These are phyloP conservation scores for Kodamaea hsintzibuensis DNA, from an alignment of 805 yeast genomes.

Conservation along the genomic window DNA sequence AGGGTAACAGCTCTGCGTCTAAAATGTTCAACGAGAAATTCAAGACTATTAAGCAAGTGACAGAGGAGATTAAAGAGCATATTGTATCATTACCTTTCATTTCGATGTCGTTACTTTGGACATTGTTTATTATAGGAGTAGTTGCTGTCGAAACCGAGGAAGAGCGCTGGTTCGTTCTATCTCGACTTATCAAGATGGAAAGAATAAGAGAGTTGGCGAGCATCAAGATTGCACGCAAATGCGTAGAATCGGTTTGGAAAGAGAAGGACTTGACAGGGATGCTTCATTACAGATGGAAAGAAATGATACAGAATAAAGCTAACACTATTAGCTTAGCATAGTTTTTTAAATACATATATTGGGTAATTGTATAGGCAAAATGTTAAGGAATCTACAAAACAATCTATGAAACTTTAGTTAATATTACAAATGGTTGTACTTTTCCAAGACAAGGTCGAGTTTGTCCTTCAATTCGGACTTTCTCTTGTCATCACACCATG, in stretches of 20 bases:
- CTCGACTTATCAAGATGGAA: conserved; percentile 34
- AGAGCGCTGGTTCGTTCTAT: conserved; percentile 39
- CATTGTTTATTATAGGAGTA: conserved; percentile 40
- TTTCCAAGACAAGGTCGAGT: conserved; percentile 45
- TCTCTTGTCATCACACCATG: conserved; percentile 65
- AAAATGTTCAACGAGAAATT: conserved; percentile 2
- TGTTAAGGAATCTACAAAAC: background rate
- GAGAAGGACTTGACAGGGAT: conserved; percentile 33
- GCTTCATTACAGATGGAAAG: conserved; percentile 32
- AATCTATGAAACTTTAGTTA: background rate
- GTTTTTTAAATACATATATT: background rate
- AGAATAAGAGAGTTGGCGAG: conserved; percentile 37
- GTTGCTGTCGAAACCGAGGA: conserved; percentile 32
- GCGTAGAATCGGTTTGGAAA: conserved; percentile 41
- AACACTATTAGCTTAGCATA: conserved; percentile 39
- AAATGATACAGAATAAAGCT: conserved; percentile 35
- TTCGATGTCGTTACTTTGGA: conserved; percentile 42
- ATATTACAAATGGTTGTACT: conserved; percentile 30
- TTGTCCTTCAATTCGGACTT: conserved; percentile 48
- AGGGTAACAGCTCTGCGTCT: conserved; percentile 2
- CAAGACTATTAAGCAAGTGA: conserved; percentile 15
- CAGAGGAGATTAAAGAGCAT: conserved; percentile 22
- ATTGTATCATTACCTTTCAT: conserved; percentile 23
- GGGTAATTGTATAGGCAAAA: background rate
- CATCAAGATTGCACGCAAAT: conserved; percentile 35